Percentiles rank a stretch among this genome's conserved stretches.
phyloP scores from a whole-genome alignment of 1,284 basidiomycete genomes.

The Salmacisia buchloeana region DNA sequence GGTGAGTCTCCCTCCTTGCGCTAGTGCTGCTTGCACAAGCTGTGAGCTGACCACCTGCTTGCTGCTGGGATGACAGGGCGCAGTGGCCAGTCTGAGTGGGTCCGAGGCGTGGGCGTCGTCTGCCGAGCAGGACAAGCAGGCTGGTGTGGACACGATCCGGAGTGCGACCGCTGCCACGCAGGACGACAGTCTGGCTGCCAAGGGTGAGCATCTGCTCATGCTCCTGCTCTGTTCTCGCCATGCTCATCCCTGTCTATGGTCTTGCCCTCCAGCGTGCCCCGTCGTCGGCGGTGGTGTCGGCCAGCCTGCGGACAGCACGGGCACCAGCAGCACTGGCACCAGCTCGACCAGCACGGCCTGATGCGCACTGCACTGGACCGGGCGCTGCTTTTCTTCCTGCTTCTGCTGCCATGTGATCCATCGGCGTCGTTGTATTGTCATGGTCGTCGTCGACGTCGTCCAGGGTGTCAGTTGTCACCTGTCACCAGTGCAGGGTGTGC shows the following conservation, averaged over 20 bases:
- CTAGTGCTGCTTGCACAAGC: no score
- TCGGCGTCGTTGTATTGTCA: no score
- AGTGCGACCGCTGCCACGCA: not conserved
- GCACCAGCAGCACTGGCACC: not conserved
- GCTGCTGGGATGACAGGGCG: not conserved
- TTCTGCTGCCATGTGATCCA: no score
- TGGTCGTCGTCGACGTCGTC: no score
- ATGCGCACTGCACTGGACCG: no score
- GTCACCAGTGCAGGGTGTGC: no score
- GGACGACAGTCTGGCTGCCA: not conserved
- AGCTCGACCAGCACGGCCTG: not conserved
- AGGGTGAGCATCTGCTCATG: not conserved
- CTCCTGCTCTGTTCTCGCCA: no score
- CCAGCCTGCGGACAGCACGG: not conserved
- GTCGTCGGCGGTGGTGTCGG: not conserved
- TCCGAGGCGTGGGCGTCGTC: not conserved
- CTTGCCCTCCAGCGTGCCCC: not conserved
- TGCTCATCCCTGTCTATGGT: not conserved
- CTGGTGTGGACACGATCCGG: not conserved
- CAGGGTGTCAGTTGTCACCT: no score
- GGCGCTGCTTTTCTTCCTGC: no score
- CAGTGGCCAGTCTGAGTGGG: not conserved
- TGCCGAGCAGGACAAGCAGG: constrained; percentile 2
- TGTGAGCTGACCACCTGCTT: not conserved
- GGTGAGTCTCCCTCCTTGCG: constrained; percentile 2